Base-by-base conservation (phyloP, 345 rosid species). In the Euclidium syriacum region DNA sequence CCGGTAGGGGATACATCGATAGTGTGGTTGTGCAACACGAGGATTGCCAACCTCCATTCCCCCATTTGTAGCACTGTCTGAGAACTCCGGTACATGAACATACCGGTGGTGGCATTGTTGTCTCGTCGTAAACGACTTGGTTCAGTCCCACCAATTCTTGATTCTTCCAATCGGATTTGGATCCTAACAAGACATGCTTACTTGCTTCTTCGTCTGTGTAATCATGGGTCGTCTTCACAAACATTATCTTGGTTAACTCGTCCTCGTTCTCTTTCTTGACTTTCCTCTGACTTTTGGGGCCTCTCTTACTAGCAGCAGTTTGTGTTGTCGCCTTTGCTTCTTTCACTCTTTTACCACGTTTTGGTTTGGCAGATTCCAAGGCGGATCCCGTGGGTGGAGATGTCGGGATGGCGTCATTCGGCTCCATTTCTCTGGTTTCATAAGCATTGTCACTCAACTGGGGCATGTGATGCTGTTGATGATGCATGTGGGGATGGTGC, bases 21-120 rank as follows among this genome's bases (percentile, higher is more conserved):
- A 94, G 48, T 17, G 86, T 76, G 46, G 95, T 94, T 3, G 99
- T 94, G 92, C 99, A 94, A 54, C 99, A 94, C 1, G 99, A 82
- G 40, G 99, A 94, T 54, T 94, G 97, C 99, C 99, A 94, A 7
- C 99, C 99, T 22, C 99, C 97, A 33, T 78, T 94, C 3, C 99
- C 99, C 99, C 99, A 94, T 75, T 94, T 94, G 74, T 94, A 94
- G 84, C 97, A 94, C 62, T 94, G 99, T 73, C 97, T 84, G 6
- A 82, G 73, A 12, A 72, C 33, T 36, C 97, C 96, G 1, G 99
- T 94, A 78, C 99, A 94, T 7, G 99, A 90, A 81, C 99, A 90
- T 0, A 81, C 87, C 0, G 97, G 99, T 0, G 99, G 81, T 23
- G 92, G 83, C 97, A 94, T 90, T 16, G 90, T 94, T 5, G 96